Conservation (phyloP, 1,284 basidiomycete species). For the Ganoderma multipileum region DNA sequence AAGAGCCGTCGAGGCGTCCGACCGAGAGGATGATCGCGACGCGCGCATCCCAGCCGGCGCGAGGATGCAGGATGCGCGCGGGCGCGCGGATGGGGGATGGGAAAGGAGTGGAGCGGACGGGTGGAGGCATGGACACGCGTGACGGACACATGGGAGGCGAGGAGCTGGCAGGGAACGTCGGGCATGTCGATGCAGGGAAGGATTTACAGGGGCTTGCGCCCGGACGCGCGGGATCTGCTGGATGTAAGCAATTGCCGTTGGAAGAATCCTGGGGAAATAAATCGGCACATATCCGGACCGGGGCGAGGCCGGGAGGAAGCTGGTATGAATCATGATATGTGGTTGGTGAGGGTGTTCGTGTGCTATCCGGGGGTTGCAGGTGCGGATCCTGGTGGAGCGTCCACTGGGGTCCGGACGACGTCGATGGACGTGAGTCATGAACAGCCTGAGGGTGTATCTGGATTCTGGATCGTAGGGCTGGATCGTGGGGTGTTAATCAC, state of each 20-base stretch:
- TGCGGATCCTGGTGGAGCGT: not conserved
- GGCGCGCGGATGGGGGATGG: not conserved
- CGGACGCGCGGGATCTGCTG: not conserved
- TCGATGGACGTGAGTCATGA: not conserved
- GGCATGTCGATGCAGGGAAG: constrained; percentile 8
- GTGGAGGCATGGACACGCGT: not conserved
- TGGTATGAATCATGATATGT: too few relatives aligned
- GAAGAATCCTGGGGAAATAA: not conserved
- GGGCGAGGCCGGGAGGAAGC: not conserved
- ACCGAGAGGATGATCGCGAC: not conserved
- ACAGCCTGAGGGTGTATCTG: not conserved
- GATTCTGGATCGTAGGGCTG: not conserved
- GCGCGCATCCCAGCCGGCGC: not conserved
- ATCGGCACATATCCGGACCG: not conserved
- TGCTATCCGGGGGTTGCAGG: not conserved
- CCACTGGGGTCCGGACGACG: not conserved
- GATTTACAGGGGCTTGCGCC: not conserved
- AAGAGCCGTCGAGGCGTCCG: not conserved
- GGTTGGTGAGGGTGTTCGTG: not conserved
- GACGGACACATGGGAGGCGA: not conserved
- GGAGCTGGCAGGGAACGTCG: not conserved
- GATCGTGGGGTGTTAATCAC: not conserved
- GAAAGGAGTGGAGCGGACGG: not conserved
- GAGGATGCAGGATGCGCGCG: not conserved
- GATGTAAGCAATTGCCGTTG: too few relatives aligned